phyloP scores from a whole-genome alignment of 2,329 filamentous ascomycete genomes.

The Phoma sp. region DNA sequence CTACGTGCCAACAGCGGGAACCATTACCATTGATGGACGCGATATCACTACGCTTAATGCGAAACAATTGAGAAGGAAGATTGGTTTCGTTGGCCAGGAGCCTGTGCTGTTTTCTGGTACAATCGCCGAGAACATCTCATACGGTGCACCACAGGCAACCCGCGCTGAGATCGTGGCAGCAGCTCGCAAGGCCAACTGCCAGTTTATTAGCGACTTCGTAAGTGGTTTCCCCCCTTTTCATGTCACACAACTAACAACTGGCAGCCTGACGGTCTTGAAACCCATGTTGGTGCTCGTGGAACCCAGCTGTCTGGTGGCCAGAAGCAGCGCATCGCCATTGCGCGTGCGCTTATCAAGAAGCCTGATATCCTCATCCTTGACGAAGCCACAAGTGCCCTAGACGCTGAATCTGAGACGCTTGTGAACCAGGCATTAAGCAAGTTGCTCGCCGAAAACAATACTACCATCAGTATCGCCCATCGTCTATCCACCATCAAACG shows the following conservation, averaged over 20 bases:
- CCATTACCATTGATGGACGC: conserved; percentile 80
- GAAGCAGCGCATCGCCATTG: conserved; percentile 97
- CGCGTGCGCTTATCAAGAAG: conserved; percentile 89
- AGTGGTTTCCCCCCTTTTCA: conserved; percentile 38
- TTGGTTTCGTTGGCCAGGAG: conserved; percentile 94
- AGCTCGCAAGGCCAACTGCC: conserved; percentile 90
- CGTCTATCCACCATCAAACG: conserved; percentile 95
- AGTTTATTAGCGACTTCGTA: conserved; percentile 92
- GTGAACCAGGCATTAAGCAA: conserved; percentile 88
- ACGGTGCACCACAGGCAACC: conserved; percentile 81
- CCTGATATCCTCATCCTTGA: conserved; percentile 97
- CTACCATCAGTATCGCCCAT: conserved; percentile 97
- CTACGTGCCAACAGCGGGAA: conserved; percentile 80
- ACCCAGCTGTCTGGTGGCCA: conserved; percentile 95
- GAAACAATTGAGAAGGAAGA: conserved; percentile 88
- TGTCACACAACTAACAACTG: conserved; percentile 23
- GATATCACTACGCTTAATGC: conserved; percentile 88
- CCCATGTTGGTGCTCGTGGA: conserved; percentile 87
- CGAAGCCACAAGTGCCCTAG: conserved; percentile 91
- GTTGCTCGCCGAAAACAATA: conserved; percentile 85
- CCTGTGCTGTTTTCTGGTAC: conserved; percentile 89
- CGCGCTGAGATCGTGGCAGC: conserved; percentile 83
- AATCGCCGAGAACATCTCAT: conserved; percentile 88
- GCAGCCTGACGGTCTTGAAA: conserved; percentile 88
- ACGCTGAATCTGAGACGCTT: conserved; percentile 94